Evolutionary conservation across 805 yeast genomes (phyloP), one percentile per base, ranked within the genome.

Genomic region (Lipomyces orientalis): DNA sequence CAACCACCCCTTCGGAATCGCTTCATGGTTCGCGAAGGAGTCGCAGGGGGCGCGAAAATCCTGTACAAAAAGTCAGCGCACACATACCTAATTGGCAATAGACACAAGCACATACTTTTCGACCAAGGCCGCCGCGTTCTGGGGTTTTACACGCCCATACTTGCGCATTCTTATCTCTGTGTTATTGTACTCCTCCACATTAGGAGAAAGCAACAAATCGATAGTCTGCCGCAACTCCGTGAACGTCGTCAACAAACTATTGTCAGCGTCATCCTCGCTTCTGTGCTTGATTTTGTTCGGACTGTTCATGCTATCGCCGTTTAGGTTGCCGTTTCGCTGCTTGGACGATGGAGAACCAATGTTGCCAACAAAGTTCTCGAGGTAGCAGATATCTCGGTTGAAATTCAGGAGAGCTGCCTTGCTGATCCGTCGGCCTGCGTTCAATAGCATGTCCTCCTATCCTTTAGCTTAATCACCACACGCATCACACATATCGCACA

Each of bases 201-300:
- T 91, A 29, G 85, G 82, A 19, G 78, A 72, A 71, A 86, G 84
- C 71, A 95, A 80, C 66, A 94, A 79, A 68, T 89, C 88, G 35
- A 94, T 87, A 64, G 90, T 85, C 79, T 94, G 98, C 70, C 93
- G 85, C 65, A 93, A 83, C 73, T 90, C 95, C 6, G 87, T 83
- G 72, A 92, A 90, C 58, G 94, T 90, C 9, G 92, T 87, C 67
- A 88, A 87, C 56, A 91, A 79, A 59, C 79, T 70, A 63, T 65
- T 77, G 60, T 76, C 78, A 33, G 55, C 63, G 29, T 59, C 67
- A 19, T 63, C 65, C 39, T 63, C 66, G 58, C 69, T 57, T 54
- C 68, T 63, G 51, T 71, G 54, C 31, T 64, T 57, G 9, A 29
- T 12, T 19, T 62, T 43, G 16, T 22, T 54, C 52, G 49, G 51